Base-by-base conservation (phyloP, 495 filamentous ascomycete genomes). In the Platismatia glauca region DNA sequence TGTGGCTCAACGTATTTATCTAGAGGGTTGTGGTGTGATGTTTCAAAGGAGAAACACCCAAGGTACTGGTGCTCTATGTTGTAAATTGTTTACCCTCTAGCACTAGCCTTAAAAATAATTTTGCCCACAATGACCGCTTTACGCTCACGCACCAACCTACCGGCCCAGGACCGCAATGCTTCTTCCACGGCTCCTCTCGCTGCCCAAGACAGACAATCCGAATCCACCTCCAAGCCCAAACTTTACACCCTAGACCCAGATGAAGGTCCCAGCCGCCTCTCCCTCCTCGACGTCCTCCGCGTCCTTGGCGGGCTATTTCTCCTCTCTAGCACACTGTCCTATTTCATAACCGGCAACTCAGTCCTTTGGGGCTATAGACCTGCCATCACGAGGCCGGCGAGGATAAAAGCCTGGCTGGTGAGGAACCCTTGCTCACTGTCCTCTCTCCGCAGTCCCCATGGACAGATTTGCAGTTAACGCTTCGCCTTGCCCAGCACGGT, bases 311-410 rank as follows among this genome's bases (percentile, higher is more conserved):
- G 88, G 35, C 71, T 94, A 22, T 65, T 89, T 55, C 69, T 94
- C 55, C 82, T 89, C 55, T 88, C 83, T 29, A 81, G 78, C 64
- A 81, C 83, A 6, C 78, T 93, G 53, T 91, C 87, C 74, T 96
- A 91, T 73, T 87, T 95, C 64, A 77, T 92, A 66, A 95, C 89
- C 64, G 84, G 85, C 64, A 81, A 87, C 70, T 84, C 82, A 55
- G 71, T 91, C 11, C 70, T 80, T 15, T 92, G 86, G 86, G 79
- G 79, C 33, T 83, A 89, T 65, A 81, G 85, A 44, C 89, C 92
- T 7, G 84, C 84, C 74, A 89, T 85, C 68, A 79, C 87, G 44
- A 76, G 81, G 24, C 77, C 78, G 55, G 81, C 82, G 31, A 80
- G 81, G 64, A 75, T 90, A 72, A 84, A 83, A 71, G 71, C 75